Conservation (phyloP, 2,329 filamentous ascomycete genomes). For the Cercospora zeae-maydis region DNA sequence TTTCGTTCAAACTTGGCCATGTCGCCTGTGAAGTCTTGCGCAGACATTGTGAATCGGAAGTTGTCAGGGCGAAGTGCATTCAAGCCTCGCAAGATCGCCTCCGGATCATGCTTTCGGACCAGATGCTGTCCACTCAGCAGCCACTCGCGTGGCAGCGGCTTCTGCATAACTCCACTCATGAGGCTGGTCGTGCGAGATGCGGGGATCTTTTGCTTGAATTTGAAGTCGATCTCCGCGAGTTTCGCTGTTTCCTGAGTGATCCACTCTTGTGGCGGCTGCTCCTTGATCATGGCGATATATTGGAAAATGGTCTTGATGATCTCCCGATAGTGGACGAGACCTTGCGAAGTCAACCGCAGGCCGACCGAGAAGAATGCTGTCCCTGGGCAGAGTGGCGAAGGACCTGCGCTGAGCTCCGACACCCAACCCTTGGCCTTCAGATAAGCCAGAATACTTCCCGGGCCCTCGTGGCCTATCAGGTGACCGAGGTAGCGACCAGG, state of each 20-base stretch:
- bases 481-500: conserved; percentile 85
- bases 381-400: conserved; percentile 72
- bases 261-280: conserved; percentile 81
- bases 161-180: conserved; percentile 86
- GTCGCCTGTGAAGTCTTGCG: conserved; percentile 74
- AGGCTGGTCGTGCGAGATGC: conserved; percentile 85
- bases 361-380: conserved; percentile 76
- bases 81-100: conserved; percentile 71
- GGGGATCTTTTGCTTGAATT: conserved; percentile 87
- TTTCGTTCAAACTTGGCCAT: conserved; percentile 65
- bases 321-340: conserved; percentile 75
- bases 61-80: conserved; percentile 79
- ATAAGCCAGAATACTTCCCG: conserved; percentile 85
- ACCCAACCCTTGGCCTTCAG: conserved; percentile 89
- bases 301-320: conserved; percentile 82
- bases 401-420: conserved; percentile 74
- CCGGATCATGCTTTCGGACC: conserved; percentile 74
- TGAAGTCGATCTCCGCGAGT: conserved; percentile 89
- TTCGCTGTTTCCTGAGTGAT: conserved; percentile 89
- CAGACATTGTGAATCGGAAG: conserved; percentile 78
- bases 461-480: conserved; percentile 86
- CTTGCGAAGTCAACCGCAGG: conserved; percentile 78
- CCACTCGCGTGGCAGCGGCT: conserved; percentile 79
- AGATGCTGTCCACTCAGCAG: conserved; percentile 76
- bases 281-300: conserved; percentile 81